phyloP scores from a whole-genome alignment of 306 rosid genomes.

The Acacia melanoxylon region DNA sequence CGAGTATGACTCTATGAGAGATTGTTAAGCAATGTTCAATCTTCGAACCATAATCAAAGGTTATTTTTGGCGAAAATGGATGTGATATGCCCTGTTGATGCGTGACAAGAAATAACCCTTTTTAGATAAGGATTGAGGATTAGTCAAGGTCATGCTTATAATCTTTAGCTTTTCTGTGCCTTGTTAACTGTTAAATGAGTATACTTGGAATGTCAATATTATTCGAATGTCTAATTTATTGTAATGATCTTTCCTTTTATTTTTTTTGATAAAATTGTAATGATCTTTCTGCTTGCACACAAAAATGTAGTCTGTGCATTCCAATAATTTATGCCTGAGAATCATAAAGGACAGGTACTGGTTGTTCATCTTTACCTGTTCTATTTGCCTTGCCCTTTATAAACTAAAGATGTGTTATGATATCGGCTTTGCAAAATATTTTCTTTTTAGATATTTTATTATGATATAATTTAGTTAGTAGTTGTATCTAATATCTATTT shows the following conservation, averaged over 20 bases:
- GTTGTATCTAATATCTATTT: neutral
- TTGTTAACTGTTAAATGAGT: neutral
- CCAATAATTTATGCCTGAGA: neutral
- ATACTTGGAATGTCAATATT: neutral
- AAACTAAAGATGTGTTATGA: neutral
- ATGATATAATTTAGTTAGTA: neutral
- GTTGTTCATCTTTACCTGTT: neutral
- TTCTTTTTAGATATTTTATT: neutral
- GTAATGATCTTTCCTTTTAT: neutral
- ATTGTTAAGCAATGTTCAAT: neutral
- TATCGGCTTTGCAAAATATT: neutral
- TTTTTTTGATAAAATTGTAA: neutral
- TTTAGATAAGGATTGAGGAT: neutral
- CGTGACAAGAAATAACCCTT: neutral
- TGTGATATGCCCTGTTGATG: neutral
- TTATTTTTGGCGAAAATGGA: neutral
- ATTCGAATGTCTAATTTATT: neutral
- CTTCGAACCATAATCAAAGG: neutral
- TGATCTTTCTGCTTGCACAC: neutral
- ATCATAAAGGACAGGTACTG: neutral
- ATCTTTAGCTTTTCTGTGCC: neutral
- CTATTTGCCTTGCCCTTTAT: neutral
- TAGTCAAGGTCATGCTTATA: neutral
- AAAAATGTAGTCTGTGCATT: neutral
- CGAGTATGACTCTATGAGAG: neutral